Percentiles rank a stretch among this genome's conserved stretches.
phyloP scores from a whole-genome alignment of 1,139 yeast species.

The Suhomyces bolitotheri region DNA sequence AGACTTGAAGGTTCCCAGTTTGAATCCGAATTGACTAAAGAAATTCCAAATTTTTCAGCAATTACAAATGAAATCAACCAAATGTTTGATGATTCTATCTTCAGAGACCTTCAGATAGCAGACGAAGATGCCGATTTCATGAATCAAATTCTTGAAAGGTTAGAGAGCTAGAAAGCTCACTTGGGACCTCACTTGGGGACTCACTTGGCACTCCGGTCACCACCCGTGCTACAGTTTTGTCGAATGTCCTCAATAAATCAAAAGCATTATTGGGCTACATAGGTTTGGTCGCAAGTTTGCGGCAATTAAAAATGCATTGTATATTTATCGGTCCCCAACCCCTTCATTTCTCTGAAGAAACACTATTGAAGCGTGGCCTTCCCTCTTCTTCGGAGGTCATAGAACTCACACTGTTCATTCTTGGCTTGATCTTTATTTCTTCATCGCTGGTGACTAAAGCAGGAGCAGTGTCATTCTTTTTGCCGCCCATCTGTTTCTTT shows the following conservation, averaged over 20 bases:
- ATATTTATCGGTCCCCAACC: no score
- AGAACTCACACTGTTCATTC: slow-evolving; percentile 26
- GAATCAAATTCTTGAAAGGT: slow-evolving; percentile 18
- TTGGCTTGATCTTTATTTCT: slow-evolving; percentile 14
- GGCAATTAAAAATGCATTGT: not conserved
- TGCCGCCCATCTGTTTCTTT: slow-evolving; percentile 8
- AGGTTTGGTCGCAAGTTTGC: no score
- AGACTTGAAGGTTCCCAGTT: not conserved
- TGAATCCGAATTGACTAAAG: not conserved
- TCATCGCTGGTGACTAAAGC: slow-evolving; percentile 3
- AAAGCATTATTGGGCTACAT: no score
- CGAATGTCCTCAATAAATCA: no score
- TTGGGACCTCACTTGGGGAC: not conserved
- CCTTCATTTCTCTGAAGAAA: slow-evolving; percentile 10
- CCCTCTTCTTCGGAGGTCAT: slow-evolving; percentile 14
- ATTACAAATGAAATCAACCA: not conserved
- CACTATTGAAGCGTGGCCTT: slow-evolving; percentile 21
- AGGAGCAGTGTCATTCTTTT: slow-evolving; percentile 3
- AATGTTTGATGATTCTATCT: not conserved
- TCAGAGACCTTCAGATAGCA: slow-evolving; percentile 10
- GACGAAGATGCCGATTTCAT: slow-evolving; percentile 22
- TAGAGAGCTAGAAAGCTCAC: slow-evolving; percentile 1
- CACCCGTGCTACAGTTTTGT: no score
- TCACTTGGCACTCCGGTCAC: no score
- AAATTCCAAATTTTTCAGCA: not conserved